Evolutionary conservation across 2,329 filamentous ascomycete species (phyloP).

Genomic region (Pseudogymnoascus sp.): DNA sequence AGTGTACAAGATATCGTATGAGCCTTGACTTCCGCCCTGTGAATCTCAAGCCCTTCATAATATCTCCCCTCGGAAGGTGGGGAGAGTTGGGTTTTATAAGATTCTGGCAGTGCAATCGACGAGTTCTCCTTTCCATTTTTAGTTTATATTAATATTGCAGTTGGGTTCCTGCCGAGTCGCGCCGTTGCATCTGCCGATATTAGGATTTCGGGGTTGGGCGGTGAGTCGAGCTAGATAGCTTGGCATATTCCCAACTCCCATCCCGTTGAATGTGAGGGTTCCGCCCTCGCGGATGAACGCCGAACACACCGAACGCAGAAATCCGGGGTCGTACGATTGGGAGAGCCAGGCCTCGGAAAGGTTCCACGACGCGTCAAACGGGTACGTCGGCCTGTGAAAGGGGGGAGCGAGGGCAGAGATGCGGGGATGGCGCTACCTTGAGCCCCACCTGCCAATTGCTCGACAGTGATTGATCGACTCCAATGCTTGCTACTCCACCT

Average conservation of each 20-base stretch:
- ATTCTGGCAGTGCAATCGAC: too few relatives aligned
- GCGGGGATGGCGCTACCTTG: neutral
- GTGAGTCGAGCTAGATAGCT: neutral
- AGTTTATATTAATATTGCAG: too few relatives aligned
- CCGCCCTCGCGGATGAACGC: neutral
- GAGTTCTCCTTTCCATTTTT: too few relatives aligned
- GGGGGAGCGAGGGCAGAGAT: neutral
- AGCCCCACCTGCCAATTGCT: neutral
- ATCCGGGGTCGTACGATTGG: neutral
- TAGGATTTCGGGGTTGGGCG: neutral
- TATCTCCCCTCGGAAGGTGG: too few relatives aligned
- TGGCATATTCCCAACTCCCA: neutral
- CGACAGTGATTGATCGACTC: neutral
- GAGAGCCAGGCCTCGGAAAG: neutral
- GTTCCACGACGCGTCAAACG: neutral
- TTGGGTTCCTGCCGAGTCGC: neutral
- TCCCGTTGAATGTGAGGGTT: neutral
- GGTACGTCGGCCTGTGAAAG: neutral
- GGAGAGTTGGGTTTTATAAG: too few relatives aligned
- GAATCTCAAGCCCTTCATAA: too few relatives aligned
- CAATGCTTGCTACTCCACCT: neutral
- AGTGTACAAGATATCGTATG: too few relatives aligned
- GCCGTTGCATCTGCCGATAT: neutral
- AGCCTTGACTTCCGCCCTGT: too few relatives aligned
- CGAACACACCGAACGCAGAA: neutral